Evolutionary conservation across 257 asterid species (phyloP).

Genomic region (Voacanga thouarsii): DNA sequence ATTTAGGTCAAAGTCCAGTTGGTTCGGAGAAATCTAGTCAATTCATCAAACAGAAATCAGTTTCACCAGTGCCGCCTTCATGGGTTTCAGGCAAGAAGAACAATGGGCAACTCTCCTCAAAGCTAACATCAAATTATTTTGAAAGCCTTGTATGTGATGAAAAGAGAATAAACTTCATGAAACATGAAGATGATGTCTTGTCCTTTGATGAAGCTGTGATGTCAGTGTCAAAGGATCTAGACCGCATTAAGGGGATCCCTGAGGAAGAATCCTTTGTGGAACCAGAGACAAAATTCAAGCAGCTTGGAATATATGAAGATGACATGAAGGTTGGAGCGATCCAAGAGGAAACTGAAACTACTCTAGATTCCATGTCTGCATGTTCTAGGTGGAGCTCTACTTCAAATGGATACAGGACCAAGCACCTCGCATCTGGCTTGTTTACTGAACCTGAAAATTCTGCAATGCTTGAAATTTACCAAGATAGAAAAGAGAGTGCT

Average conservation of each 20-base stretch:
- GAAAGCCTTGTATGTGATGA: constrained; percentile 2
- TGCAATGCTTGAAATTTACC: constrained; percentile 3
- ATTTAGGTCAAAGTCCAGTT: constrained; percentile 32
- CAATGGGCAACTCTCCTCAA: constrained; percentile 2
- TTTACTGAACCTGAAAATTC: constrained; percentile 1
- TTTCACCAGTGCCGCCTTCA: constrained; percentile 16
- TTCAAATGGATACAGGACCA: neutral
- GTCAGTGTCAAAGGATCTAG: constrained; percentile 25
- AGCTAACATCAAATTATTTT: neutral
- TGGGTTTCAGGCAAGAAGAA: constrained; percentile 14
- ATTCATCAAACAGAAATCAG: constrained; percentile 19
- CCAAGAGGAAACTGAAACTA: constrained; percentile 23
- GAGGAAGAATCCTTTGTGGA: constrained; percentile 24
- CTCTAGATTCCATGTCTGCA: constrained; percentile 1
- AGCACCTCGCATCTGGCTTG: neutral
- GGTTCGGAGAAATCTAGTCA: constrained; percentile 23
- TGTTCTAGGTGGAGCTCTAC: constrained; percentile 18
- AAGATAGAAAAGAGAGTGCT: constrained; percentile 24
- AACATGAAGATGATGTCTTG: constrained; percentile 15
- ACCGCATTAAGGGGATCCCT: constrained; percentile 22
- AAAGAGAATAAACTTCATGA: neutral
- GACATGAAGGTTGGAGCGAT: constrained; percentile 10
- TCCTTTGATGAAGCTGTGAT: constrained; percentile 34
- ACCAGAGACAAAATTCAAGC: neutral
- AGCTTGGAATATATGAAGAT: neutral